Evolutionary conservation across 208 protist species (phyloP), one percentile per base, ranked within the genome.

Genomic region (Crithidia thermophila): DNA sequence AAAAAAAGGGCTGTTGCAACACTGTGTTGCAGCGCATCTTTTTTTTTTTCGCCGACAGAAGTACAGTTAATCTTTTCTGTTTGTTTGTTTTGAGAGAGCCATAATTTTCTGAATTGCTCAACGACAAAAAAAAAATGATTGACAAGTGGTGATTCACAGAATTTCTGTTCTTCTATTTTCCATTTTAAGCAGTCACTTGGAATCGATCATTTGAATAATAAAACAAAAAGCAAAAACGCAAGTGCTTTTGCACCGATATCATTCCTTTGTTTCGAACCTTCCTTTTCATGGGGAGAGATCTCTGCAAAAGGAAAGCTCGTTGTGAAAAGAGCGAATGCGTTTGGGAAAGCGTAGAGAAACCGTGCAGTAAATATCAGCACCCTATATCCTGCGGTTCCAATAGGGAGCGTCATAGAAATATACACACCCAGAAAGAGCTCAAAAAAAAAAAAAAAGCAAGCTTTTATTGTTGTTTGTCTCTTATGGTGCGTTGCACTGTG

Each of bases 371-470:
- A 40, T 18, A 40, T 75, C 68, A 47, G 53, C 37, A 28, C 31
- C 68, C 57, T 67, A 64, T 37, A 36, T 75, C 68, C 68, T 62
- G 68, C 27, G 68, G 68, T 75, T 75, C 68, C 68, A 75, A 58
- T 64, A 75, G 47, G 60, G 43, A 27, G 49, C 60, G 43, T 75
- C 68, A 75, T 60, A 46, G 25, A 60, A 46, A 18, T 34, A 58
- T 16, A 46, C 14, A 45, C 47, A 34, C 46, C 21, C 21, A 56
- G 2, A 8, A 36, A 31, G 8, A 40, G 23, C 39, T 8, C 14
- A 20, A 23, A 8, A 13, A 59, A 18, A 20, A 36, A 55, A 55
- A 55, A 55, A 36, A 55, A 55, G 0, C 40, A 46, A n/a, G 6
- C 14, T 7, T 8, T 18, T 8, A 8, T 46, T 46, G 9, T 11